Base-by-base conservation (phyloP, 108 stramenopile genomes). In the Discostella stelligeroides region DNA sequence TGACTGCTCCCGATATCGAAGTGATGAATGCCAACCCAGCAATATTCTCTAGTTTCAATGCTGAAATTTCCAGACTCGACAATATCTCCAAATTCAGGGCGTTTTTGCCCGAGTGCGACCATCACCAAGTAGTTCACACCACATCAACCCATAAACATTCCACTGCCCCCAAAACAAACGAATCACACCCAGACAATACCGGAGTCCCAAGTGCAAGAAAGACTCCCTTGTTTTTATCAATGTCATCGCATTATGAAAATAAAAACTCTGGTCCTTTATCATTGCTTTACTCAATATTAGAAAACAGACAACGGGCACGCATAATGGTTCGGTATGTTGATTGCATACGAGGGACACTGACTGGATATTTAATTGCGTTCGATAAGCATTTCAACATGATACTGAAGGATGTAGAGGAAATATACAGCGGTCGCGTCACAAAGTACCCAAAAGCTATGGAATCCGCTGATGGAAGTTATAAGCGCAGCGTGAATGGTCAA, bases 371-470 rank as follows among this genome's bases (percentile, higher is more conserved):
- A 37, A 60, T 89, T 10, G 89, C 88, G 11, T 90, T 89, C 60
- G 93, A 94, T 71, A 92, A 89, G 66, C 90, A 89, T 68, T 85
- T 86, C 54, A 94, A 94, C 63, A 75, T 94, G 79, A 82, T 94
- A 11, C 53, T 94, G 60, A 73, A 66, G 49, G 86, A 92, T 75
- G 90, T 85, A 0, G 84, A 91, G 58, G 93, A 94, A 75, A 69
- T 85, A 0, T 94, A 92, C 67, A 65, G 84, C 8, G 77, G 82
- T 21, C 73, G 86, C 30, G 49, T 73, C 13, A 56, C 74, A 4
- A 49, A 41, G 21, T 24, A 62, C 46, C 40, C 34, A 30, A 60
- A 77, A 25, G 60, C 65, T 38, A 66, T 68, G 6, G 60, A 58
- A 55, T 41, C 66, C 43, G 65, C 86, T 0, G 82, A 70, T 24